These are phyloP conservation scores for Colletotrichum brevisporum DNA, from an alignment of 2,329 filamentous ascomycete genomes.

Conservation along the genomic window DNA sequence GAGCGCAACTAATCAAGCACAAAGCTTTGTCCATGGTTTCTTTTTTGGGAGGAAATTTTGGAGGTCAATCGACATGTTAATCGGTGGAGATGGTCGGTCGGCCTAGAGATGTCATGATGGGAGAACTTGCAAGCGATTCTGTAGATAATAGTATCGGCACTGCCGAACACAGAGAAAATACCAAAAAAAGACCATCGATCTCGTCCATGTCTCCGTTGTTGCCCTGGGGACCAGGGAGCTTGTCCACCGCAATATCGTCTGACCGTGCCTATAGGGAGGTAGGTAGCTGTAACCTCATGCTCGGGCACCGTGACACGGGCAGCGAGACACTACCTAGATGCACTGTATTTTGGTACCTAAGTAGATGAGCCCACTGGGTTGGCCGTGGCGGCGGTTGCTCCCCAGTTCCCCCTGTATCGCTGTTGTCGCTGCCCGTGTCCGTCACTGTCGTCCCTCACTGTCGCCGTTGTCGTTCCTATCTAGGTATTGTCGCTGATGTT, in stretches of 20 bases:
- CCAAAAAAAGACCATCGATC: conserved; percentile 8
- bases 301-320: neutral
- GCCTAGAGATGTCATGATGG: neutral
- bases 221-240: neutral
- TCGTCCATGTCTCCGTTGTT: neutral
- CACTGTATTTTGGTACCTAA: conserved; percentile 3
- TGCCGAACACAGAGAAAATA: neutral
- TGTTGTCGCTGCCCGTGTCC: too few relatives aligned
- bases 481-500: too few relatives aligned
- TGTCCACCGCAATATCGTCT: too few relatives aligned
- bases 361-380: too few relatives aligned
- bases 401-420: too few relatives aligned
- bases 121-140: conserved; percentile 27
- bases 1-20: too few relatives aligned
- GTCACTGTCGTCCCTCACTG: too few relatives aligned
- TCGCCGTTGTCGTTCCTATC: too few relatives aligned
- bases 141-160: conserved; percentile 23
- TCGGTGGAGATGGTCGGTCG: neutral
- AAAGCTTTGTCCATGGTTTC: conserved; percentile 8
- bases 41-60: conserved; percentile 31
- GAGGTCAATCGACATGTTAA: conserved; percentile 8
- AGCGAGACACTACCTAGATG: conserved; percentile 7
- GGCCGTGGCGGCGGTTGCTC: too few relatives aligned
- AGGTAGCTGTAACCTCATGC: too few relatives aligned
- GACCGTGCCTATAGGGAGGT: too few relatives aligned